phyloP scores from a whole-genome alignment of 1,139 yeast species.

The Yamadazyma dushanensis region DNA sequence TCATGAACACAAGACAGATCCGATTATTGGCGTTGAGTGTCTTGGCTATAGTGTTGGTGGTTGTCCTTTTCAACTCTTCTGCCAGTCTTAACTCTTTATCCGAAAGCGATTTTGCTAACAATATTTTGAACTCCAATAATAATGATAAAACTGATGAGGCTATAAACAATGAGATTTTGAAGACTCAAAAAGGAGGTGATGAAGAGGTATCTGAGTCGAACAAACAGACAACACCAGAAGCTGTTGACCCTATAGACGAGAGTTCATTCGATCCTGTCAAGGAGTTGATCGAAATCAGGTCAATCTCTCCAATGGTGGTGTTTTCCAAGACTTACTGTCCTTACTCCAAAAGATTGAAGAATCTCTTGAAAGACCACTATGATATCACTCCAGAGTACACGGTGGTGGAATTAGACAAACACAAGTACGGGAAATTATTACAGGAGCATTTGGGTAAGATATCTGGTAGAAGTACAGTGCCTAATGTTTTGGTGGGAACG shows the following conservation, averaged over 20 bases:
- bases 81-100: conserved; percentile 5
- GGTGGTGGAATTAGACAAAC: conserved; percentile 81
- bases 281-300: conserved; percentile 59
- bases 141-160: conserved; percentile 42
- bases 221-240: conserved; percentile 7
- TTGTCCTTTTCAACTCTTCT: conserved; percentile 16
- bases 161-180: conserved; percentile 39
- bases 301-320: conserved; percentile 67
- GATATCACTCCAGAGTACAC: conserved; percentile 69
- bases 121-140: conserved; percentile 32
- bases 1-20: conserved; percentile 17
- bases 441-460: conserved; percentile 58
- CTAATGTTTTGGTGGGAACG: conserved; percentile 65
- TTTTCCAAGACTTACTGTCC: conserved; percentile 78
- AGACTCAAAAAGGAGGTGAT: conserved; percentile 18
- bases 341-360: conserved; percentile 69
- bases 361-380: conserved; percentile 61
- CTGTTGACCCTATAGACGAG: conserved; percentile 7
- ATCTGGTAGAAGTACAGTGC: conserved; percentile 69
- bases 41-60: conserved; percentile 16
- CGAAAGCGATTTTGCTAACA: conserved; percentile 11
- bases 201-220: conserved; percentile 1
- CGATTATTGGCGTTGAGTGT: conserved; percentile 20
- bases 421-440: conserved; percentile 61
- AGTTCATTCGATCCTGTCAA: conserved; percentile 55